Percentiles rank a stretch among this genome's conserved stretches.
phyloP scores from a whole-genome alignment of 176 grass and related monocot species.

The Oropetium thomaeum region DNA sequence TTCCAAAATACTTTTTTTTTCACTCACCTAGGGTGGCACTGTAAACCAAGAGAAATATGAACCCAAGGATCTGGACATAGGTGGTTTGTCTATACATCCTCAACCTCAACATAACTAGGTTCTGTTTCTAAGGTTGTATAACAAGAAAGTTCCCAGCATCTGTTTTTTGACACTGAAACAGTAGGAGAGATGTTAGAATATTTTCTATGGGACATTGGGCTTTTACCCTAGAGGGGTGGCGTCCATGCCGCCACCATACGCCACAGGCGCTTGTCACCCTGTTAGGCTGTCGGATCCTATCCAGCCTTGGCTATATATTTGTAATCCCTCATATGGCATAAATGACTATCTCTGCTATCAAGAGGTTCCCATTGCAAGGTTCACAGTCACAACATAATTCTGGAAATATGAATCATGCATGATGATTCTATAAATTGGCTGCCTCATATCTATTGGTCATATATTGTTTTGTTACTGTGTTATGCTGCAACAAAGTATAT shows the following conservation, averaged over 20 bases:
- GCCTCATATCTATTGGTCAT: not conserved
- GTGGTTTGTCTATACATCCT: not conserved
- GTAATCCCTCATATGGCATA: no score
- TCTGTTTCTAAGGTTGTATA: not conserved
- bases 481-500: not conserved
- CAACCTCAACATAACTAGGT: not conserved
- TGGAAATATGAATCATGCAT: not conserved
- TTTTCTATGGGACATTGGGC: no score
- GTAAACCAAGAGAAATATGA: not conserved
- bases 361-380: not conserved
- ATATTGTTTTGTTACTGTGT: not conserved
- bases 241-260: no score
- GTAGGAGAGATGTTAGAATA: no score
- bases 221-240: no score
- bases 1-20: no score
- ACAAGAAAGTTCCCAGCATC: not conserved
- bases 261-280: no score
- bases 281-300: no score
- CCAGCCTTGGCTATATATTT: no score
- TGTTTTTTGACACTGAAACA: not conserved
- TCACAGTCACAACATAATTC: not conserved
- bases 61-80: not conserved
- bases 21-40: not conserved
- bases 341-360: no score
- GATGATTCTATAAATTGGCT: constrained; percentile 10